These are phyloP conservation scores for Bothriochloa decipiens DNA, from an alignment of 176 grass and related monocot species.

Conservation along the genomic window DNA sequence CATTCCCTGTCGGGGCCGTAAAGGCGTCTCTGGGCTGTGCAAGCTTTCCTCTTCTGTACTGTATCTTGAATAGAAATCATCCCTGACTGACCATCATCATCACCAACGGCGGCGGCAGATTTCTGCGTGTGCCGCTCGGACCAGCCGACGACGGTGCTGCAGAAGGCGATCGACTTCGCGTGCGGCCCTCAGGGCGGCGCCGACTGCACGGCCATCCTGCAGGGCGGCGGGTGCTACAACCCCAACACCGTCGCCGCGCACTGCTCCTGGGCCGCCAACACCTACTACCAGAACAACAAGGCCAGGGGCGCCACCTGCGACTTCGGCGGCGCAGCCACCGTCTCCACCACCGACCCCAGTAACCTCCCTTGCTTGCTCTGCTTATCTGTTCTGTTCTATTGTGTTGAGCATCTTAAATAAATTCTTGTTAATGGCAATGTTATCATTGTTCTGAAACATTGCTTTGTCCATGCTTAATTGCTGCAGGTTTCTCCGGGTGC, in stretches of 20 bases:
- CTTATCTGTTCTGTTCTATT: not conserved
- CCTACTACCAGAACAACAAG: conserved; percentile 83
- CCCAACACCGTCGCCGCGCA: conserved; percentile 67
- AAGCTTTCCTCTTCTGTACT: too few species aligned
- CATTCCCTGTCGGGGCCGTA: too few species aligned
- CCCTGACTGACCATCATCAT: too few species aligned
- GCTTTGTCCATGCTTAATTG: not conserved
- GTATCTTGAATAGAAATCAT: too few species aligned
- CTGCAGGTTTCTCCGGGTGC: conserved; percentile 73
- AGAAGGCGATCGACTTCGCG: conserved; percentile 88
- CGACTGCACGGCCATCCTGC: conserved; percentile 59
- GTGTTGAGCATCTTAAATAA: too few species aligned
- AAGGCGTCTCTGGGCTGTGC: too few species aligned
- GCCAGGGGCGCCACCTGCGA: conserved; percentile 66
- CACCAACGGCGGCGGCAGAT: conserved; percentile 46
- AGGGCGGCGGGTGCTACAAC: conserved; percentile 69
- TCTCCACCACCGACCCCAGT: conserved; percentile 86
- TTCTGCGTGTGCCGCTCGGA: conserved; percentile 91
- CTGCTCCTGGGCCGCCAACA: conserved; percentile 92
- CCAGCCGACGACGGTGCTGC: conserved; percentile 49
- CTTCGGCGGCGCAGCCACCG: conserved; percentile 64
- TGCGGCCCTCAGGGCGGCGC: conserved; percentile 69
- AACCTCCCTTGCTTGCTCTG: too few species aligned
- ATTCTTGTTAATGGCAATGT: too few species aligned
- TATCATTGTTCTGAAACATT: not conserved